Percentiles rank a stretch among this genome's conserved stretches.
phyloP scores from a whole-genome alignment of 2,329 filamentous ascomycete genomes.

The Fonsecaea pugnacius region DNA sequence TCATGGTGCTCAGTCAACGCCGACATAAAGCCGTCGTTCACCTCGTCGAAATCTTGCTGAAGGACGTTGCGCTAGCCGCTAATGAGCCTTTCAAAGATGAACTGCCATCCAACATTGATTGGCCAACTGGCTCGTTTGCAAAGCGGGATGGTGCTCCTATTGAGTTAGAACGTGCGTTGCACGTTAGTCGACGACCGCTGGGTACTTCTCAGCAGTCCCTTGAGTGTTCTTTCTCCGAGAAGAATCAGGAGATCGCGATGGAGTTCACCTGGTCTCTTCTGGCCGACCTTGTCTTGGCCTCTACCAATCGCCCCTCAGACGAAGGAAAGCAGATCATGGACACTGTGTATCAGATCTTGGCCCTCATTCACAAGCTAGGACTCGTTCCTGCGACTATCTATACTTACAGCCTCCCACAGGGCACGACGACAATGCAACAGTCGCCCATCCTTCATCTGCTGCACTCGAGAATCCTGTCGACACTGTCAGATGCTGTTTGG shows the following conservation, averaged over 20 bases:
- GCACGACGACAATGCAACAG: conserved; percentile 42
- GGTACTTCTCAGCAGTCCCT: background rate
- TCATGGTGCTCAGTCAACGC: conserved; percentile 46
- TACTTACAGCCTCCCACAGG: conserved; percentile 42
- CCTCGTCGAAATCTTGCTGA: conserved; percentile 47
- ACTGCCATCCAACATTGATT: conserved; percentile 41
- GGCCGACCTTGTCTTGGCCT: conserved; percentile 46
- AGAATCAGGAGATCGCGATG: conserved; percentile 18
- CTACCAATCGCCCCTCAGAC: conserved; percentile 44
- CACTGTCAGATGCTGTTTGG: conserved; percentile 54
- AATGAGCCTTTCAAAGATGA: conserved; percentile 27
- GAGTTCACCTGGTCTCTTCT: conserved; percentile 25
- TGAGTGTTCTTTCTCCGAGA: background rate
- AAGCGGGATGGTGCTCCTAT: conserved; percentile 42
- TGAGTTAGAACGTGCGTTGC: conserved; percentile 20
- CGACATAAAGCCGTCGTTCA: conserved; percentile 49
- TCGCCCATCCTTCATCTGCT: conserved; percentile 52
- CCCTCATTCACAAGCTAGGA: conserved; percentile 51
- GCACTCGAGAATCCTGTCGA: conserved; percentile 52
- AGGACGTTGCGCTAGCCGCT: conserved; percentile 41
- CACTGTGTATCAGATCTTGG: conserved; percentile 50
- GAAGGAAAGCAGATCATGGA: conserved; percentile 49
- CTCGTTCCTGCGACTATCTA: conserved; percentile 52
- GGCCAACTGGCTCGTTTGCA: conserved; percentile 34
- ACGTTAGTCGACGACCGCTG: conserved; percentile 17